Base-by-base conservation (phyloP, 2,329 filamentous ascomycete species). In the Colletotrichum chlorophyti region DNA sequence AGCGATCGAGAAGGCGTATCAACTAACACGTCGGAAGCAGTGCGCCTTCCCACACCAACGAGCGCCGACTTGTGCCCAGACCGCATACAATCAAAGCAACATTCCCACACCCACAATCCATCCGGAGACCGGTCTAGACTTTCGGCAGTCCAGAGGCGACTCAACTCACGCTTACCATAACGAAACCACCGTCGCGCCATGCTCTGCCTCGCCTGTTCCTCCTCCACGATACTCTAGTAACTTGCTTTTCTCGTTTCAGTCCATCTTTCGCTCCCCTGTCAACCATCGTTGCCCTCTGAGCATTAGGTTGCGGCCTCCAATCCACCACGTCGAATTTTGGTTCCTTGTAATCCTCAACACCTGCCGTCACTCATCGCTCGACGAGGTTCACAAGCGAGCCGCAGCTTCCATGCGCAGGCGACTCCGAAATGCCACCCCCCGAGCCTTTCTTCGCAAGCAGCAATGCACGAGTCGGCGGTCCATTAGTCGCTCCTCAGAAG, bases 371-470 rank as follows among this genome's bases (percentile, higher is more conserved):
- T n/a, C 26, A 27, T 7, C 12, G 17, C 19, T 26, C 9, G 31
- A 51, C 19, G 17, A 46, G 53, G 27, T 60, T 27, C 32, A 27
- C 31, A 10, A 26, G 45, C 55, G 55, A 60, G 43, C 40, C 40
- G 42, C 41, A 48, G 21, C 42, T 37, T 53, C 57, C 60, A 62
- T 62, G 60, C 45, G 43, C 51, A 32, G 42, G 57, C 57, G 31
- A 57, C 35, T 32, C 14, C 57, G 41, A 49, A n/a, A 62, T 62
- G 57, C 45, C 46, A 34, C 50, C 57, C 29, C 24, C 51, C 34
- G 50, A 62, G 27, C 55, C 46, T 53, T 6, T 58, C 6, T 2
- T 42, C 21, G 32, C 40, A 34, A 35, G 23, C 47, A 47, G 32
- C 46, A 53, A 52, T 31, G 34, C 19, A 14, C 53, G 35, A 31